Evolutionary conservation across 495 filamentous ascomycete species (phyloP), one percentile per base, ranked within the genome.

Genomic region (Trichoderma erinaceum): DNA sequence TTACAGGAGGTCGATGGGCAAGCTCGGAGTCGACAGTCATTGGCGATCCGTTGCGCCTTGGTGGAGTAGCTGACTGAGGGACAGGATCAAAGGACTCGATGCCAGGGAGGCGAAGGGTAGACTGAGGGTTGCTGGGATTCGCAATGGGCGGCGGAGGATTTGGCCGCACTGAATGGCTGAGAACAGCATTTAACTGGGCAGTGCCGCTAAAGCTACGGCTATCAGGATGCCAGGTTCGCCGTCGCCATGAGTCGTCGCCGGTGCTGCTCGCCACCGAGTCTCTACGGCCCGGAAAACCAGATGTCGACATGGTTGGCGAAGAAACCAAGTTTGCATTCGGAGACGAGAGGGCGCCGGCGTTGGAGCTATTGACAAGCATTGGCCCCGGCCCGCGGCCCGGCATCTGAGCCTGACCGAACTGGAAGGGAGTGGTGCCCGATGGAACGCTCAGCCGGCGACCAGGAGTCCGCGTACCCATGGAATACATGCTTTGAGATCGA

Each of bases 211-310:
- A 80, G 41, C 81, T 79, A 43, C 88, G 88, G 0, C 88, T 90
- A 32, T 90, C 90, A 4, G 91, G 92, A 79, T 97, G 93, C 93
- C 93, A 97, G 10, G 93, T 97, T 63, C 92, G 83, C 68, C 93
- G 80, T 69, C 92, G 87, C 85, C 88, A 88, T 64, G 93, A 90
- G 27, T 91, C 88, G 69, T 94, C 91, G 3, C 86, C 80, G 2
- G 84, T 80, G 71, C 77, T 81, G 71, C 77, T 81, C 5, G 86
- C 81, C 1, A 79, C 74, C 1, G 86, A 86, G 56, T 96, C 90
- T 41, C 88, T 82, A 48, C 80, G 74, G 38, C 90, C 82, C 4
- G 88, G 84, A 69, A 85, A 83, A 8, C 83, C 82, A 58, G 90
- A 89, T 11, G 83, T 83, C 4, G 88, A 88, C 43, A 80, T 84